These are phyloP conservation scores for Mangifera indica DNA, from an alignment of 345 rosid species.

Conservation along the genomic window DNA sequence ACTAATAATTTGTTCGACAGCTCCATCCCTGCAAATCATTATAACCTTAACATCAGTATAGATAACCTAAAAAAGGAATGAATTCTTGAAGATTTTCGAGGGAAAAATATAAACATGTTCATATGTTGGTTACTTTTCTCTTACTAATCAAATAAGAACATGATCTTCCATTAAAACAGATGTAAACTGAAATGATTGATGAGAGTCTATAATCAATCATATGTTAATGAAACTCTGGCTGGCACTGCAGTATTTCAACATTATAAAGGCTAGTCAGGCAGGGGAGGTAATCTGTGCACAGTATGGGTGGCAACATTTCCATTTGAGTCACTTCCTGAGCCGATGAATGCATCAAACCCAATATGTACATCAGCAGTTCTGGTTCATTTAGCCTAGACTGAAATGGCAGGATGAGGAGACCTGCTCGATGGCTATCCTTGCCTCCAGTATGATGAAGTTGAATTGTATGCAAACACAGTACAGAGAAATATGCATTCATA, in stretches of 20 bases:
- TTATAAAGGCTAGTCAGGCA: constrained; percentile 40
- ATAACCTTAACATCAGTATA: not conserved
- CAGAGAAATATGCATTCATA: not conserved
- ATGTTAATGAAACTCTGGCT: not conserved
- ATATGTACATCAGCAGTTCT: constrained; percentile 20
- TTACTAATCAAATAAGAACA: not conserved
- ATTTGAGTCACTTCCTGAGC: constrained; percentile 26
- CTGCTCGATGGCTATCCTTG: constrained; percentile 72
- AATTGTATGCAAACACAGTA: not conserved
- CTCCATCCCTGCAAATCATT: too few relatives aligned
- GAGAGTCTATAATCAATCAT: not conserved
- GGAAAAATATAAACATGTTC: not conserved
- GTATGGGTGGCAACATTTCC: constrained; percentile 37
- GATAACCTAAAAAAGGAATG: not conserved
- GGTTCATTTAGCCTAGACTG: constrained; percentile 28
- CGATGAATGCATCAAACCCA: constrained; percentile 29
- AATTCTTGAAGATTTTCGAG: not conserved
- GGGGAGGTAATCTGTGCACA: constrained; percentile 52
- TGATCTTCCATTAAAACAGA: not conserved
- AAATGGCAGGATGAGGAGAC: constrained; percentile 63
- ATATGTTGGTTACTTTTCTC: not conserved
- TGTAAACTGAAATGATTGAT: not conserved
- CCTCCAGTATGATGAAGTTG: constrained; percentile 53
- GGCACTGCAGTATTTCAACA: not conserved
- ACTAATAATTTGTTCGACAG: too few relatives aligned